phyloP scores from a whole-genome alignment of 768 basidiomycete species.

The Coprinopsis cinerea region DNA sequence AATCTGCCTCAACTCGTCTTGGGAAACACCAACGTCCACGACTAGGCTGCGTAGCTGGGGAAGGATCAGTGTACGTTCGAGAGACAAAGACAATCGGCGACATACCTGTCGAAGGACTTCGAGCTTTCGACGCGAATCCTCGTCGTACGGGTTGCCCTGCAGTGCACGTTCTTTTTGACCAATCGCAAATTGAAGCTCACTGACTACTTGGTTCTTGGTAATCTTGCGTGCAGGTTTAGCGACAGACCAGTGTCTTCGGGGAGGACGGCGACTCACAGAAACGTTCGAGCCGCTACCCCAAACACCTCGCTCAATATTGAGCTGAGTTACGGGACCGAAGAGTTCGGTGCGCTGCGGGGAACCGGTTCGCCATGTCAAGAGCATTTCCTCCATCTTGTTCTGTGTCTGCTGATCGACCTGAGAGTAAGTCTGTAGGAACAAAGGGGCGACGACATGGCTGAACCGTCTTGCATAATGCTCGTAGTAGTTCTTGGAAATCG shows the following conservation, averaged over 20 bases:
- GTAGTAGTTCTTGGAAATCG: constrained; percentile 94
- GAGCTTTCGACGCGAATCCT: constrained; percentile 62
- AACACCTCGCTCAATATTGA: constrained; percentile 77
- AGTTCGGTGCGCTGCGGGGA: constrained; percentile 76
- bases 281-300: constrained; percentile 58
- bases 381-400: constrained; percentile 97
- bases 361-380: constrained; percentile 90
- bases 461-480: constrained; percentile 89
- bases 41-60: constrained; percentile 63
- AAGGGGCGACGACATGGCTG: constrained; percentile 68
- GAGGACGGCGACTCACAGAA: constrained; percentile 8
- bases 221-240: constrained; percentile 41
- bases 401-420: constrained; percentile 80
- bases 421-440: constrained; percentile 85
- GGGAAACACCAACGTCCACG: constrained; percentile 66
- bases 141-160: constrained; percentile 71
- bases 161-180: constrained; percentile 73
- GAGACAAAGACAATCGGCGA: constrained; percentile 1
- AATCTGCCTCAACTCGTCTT: constrained; percentile 74
- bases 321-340: constrained; percentile 76
- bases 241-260: not conserved
- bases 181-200: constrained; percentile 77
- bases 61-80: constrained; percentile 8
- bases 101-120: constrained; percentile 76
- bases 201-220: constrained; percentile 73